These are phyloP conservation scores for Verticillium tricorpus DNA, from an alignment of 2,329 filamentous ascomycete genomes.

Conservation along the genomic window DNA sequence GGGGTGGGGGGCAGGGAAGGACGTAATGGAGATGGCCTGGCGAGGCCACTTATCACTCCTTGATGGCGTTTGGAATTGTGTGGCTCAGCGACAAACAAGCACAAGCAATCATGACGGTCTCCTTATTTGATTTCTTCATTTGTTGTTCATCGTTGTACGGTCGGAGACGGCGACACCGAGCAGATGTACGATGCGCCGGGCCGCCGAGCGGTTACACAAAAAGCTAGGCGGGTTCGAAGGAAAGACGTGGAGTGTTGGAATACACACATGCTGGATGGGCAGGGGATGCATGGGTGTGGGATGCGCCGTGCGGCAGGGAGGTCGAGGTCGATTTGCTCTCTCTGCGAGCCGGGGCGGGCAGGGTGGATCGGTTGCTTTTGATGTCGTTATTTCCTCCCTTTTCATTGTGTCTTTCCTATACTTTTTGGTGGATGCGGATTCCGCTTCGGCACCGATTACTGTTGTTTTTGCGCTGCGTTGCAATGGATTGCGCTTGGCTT, in stretches of 20 bases:
- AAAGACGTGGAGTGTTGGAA: slow-evolving; percentile 3
- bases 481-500: neutral
- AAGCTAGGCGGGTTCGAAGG: slow-evolving; percentile 3
- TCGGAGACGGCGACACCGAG: slow-evolving; percentile 6
- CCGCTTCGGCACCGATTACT: neutral
- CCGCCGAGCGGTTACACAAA: slow-evolving; percentile 1
- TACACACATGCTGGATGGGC: slow-evolving; percentile 4
- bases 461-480: neutral
- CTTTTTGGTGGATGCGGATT: neutral
- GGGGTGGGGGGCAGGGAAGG: neutral
- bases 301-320: neutral
- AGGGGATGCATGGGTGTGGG: neutral
- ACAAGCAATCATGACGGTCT: slow-evolving; percentile 7
- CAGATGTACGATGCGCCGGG: slow-evolving; percentile 11
- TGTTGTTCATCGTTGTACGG: neutral
- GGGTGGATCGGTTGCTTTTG: neutral
- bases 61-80: slow-evolving; percentile 10
- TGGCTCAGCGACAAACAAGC: neutral
- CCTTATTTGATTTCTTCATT: slow-evolving; percentile 7
- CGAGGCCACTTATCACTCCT: slow-evolving; percentile 12
- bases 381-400: slow-evolving; percentile 3
- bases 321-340: neutral
- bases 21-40: slow-evolving; percentile 8
- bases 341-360: neutral
- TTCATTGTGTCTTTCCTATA: neutral